These are phyloP conservation scores for Litchi chinensis DNA, from an alignment of 345 rosid genomes.

Conservation along the genomic window DNA sequence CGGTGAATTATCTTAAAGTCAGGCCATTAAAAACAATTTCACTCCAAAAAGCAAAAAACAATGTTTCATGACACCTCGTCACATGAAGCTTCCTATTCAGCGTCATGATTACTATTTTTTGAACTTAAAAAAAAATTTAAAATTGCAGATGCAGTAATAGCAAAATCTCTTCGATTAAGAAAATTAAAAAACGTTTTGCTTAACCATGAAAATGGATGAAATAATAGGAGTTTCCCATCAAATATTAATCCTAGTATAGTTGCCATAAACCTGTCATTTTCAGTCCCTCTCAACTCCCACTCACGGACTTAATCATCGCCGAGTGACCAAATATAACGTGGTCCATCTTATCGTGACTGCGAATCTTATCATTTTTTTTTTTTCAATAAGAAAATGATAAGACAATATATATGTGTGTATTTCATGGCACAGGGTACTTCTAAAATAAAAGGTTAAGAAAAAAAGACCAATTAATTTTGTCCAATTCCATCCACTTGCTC, in stretches of 20 bases:
- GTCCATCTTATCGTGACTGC: slow-evolving; percentile 16
- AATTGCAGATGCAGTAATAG: neutral
- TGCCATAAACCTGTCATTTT: neutral
- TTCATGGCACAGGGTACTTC: neutral
- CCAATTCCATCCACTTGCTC: slow-evolving; percentile 19
- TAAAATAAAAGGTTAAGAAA: neutral
- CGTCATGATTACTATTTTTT: neutral
- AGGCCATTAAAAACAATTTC: neutral
- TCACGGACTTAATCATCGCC: neutral
- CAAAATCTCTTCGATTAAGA: no score
- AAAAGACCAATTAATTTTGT: slow-evolving; percentile 7
- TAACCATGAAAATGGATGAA: neutral
- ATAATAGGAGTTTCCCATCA: neutral
- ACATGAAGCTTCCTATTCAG: neutral
- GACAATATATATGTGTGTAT: neutral
- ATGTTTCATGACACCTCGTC: neutral
- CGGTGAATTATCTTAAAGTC: no score
- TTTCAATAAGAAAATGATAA: no score
- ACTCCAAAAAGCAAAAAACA: neutral
- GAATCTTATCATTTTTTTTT: slow-evolving; percentile 12
- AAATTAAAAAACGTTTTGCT: neutral
- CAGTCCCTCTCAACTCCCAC: neutral
- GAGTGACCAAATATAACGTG: neutral
- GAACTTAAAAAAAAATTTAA: no score
- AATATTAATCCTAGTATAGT: neutral